A percentile compares a stretch with the other conserved stretches of the same genome.
Conservation (phyloP, 306 rosid species). For the Hylodesmum podocarpum region DNA sequence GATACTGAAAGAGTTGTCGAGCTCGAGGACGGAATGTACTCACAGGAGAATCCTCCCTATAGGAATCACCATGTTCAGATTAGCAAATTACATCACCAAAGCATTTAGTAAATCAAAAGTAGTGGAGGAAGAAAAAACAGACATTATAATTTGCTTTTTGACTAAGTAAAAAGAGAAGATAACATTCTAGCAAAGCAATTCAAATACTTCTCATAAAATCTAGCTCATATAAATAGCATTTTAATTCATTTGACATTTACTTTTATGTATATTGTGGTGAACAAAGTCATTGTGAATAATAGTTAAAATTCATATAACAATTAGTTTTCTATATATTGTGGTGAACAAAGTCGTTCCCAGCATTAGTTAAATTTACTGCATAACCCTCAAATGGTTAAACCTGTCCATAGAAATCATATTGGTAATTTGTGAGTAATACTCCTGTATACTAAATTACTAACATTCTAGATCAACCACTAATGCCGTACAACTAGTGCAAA, state of each 20-base stretch:
- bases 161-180: not conserved
- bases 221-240: not conserved
- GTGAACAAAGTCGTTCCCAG: constrained; percentile 9
- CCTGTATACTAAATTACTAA: not conserved
- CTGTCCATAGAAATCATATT: not conserved
- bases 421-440: not conserved
- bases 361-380: not conserved
- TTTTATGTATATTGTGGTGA: not conserved
- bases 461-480: not conserved
- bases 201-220: not conserved
- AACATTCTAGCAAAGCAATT: not conserved
- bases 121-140: not conserved
- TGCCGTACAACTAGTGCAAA: not conserved
- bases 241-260: constrained; percentile 6
- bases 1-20: constrained; percentile 80
- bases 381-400: not conserved
- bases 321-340: not conserved
- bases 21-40: constrained; percentile 86
- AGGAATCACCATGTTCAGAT: constrained; percentile 2
- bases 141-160: not conserved
- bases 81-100: not conserved
- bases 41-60: constrained; percentile 82
- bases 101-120: not conserved
- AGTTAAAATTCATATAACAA: constrained; percentile 7
- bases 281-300: constrained; percentile 12